Percentiles rank a stretch among this genome's conserved stretches.
These are phyloP conservation scores for Oxyria digyna DNA, from an alignment of 148 eudicot species.

Conservation along the genomic window DNA sequence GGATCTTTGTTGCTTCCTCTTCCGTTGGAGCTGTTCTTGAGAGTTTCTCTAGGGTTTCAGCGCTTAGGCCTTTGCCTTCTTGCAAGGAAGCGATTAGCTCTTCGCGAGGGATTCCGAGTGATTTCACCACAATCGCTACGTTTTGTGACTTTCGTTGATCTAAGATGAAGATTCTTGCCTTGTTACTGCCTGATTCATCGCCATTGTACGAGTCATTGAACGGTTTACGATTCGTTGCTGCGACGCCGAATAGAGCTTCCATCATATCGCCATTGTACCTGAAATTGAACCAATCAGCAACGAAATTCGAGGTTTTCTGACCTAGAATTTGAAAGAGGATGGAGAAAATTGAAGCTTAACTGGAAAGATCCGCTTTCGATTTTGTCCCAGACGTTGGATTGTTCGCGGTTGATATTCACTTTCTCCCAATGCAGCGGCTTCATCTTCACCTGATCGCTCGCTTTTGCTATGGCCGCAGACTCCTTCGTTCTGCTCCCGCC, in stretches of 20 bases:
- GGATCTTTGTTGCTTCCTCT: conserved; percentile 54
- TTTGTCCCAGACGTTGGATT: conserved; percentile 87
- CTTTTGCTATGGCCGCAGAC: conserved; percentile 23
- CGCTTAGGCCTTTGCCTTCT: conserved; percentile 48
- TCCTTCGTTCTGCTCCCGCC: conserved; percentile 11
- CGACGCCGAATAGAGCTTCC: conserved; percentile 80
- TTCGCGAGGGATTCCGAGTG: conserved; percentile 41
- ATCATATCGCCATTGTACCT: conserved; percentile 80
- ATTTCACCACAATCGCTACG: conserved; percentile 61
- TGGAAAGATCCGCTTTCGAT: conserved; percentile 63
- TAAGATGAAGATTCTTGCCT: conserved; percentile 46
- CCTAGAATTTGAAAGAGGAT: background rate
- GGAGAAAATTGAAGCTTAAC: conserved; percentile 16
- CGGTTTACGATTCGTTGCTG: conserved; percentile 46
- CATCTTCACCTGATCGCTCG: conserved; percentile 52
- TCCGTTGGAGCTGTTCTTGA: conserved; percentile 48
- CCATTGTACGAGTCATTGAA: conserved; percentile 19
- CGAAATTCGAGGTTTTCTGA: background rate
- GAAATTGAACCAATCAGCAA: conserved; percentile 3
- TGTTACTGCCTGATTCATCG: conserved; percentile 22
- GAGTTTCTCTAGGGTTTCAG: conserved; percentile 67
- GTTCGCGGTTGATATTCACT: conserved; percentile 55
- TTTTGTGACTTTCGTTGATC: conserved; percentile 71
- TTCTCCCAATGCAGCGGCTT: conserved; percentile 98
- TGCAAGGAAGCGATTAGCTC: conserved; percentile 46